Conservation (phyloP, 306 rosid species). For the Abrus pulchellus region DNA sequence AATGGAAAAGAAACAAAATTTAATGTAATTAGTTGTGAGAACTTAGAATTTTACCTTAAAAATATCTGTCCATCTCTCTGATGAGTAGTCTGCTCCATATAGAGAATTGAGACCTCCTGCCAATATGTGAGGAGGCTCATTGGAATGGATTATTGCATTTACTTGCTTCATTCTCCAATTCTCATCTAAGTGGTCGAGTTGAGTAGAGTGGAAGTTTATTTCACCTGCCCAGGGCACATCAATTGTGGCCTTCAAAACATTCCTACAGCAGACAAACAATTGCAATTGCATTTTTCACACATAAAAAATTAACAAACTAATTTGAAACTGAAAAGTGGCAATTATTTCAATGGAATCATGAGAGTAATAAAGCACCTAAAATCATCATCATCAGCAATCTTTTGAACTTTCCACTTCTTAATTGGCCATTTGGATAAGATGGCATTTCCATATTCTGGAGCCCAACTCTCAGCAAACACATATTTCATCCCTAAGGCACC, state of each 20-base stretch:
- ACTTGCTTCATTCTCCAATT: constrained; percentile 95
- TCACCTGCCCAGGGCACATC: constrained; percentile 90
- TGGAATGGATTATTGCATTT: constrained; percentile 67
- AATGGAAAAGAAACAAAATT: background rate
- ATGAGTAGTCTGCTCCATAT: constrained; percentile 71
- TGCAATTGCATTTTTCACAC: constrained; percentile 3
- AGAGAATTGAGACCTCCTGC: constrained; percentile 88
- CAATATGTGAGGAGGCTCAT: constrained; percentile 78
- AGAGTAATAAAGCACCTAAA: constrained; percentile 65
- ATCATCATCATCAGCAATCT: constrained; percentile 89
- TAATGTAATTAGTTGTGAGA: background rate
- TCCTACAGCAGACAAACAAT: constrained; percentile 55
- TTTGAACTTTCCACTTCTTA: constrained; percentile 81
- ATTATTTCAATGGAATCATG: constrained; percentile 19
- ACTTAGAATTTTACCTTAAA: constrained; percentile 57
- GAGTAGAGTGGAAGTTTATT: constrained; percentile 79
- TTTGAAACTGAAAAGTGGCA: constrained; percentile 8
- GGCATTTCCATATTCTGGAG: constrained; percentile 93
- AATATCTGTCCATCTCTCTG: constrained; percentile 80
- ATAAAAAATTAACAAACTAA: background rate
- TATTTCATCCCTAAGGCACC: constrained; percentile 85
- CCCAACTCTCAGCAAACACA: constrained; percentile 97
- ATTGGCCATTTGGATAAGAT: constrained; percentile 91
- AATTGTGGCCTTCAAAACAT: constrained; percentile 79
- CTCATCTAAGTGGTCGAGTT: constrained; percentile 92